Evolutionary conservation across 1,139 yeast genomes (phyloP), one percentile per base, ranked within the genome.

Genomic region (Torulaspora globosa): DNA sequence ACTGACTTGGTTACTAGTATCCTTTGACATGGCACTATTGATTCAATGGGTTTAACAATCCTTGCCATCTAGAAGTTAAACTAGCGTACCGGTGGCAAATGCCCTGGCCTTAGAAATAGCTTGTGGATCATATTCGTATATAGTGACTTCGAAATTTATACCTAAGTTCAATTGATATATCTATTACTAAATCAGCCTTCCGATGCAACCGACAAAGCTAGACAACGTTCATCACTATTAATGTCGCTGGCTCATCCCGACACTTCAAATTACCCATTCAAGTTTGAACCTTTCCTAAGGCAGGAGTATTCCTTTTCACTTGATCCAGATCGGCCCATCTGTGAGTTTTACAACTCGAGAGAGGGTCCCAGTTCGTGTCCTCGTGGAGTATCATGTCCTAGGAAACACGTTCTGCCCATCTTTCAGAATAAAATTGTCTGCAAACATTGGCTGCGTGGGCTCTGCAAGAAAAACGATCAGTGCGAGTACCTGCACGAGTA

Each of bases 401-500:
- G 87, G 67, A 86, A 89, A 61, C 97, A 92, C 69, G 88, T 88
- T 1, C 75, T 87, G 18, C 81, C 94, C 34, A 81, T 82, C 68
- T 88, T 83, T 67, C 78, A 79, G 55, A 88, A 89, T 67, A 90
- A 89, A 70, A 81, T 83, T 46, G 98, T 92, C 14, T 92, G 98
- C 66, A 92, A 94, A 74, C 97, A 92, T 72, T 92, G 99, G 99
- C 78, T 94, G 40, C 78, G 97, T 57, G 98, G 98, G 0, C 76
- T 94, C 31, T 94, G 99, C 69, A 94, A 94, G 70, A 92, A 90
- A 71, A 95, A 95, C 45, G 96, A 90, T 58, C 90, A 86, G 53
- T 94, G 98, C 69, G 99, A 94, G 70, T 94, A 88, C 60, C 70
- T 94, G 41, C 99, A 94, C 67, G 99, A 94, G 62, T 92, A 90